A percentile compares a stretch with the other conserved stretches of the same genome.
These are phyloP conservation scores for Saccharomyces pastorianus DNA, from an alignment of 1,139 yeast species.

Conservation along the genomic window DNA sequence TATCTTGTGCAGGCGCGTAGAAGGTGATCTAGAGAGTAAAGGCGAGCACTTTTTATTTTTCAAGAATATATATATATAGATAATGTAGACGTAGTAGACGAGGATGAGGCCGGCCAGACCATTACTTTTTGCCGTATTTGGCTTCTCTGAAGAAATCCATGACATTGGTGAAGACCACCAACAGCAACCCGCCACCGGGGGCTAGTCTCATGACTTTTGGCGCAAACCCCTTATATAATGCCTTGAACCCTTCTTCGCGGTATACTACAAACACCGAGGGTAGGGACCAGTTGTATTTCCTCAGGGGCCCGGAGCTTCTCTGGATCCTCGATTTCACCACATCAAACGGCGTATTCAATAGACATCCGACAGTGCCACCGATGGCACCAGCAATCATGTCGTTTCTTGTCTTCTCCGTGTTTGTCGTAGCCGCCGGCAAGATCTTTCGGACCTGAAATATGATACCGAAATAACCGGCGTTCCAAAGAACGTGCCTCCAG, in stretches of 20 bases:
- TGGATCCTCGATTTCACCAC: conserved; percentile 97
- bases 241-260: conserved; percentile 82
- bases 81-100: too few species aligned
- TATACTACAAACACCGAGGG: conserved; percentile 72
- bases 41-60: too few species aligned
- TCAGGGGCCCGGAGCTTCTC: conserved; percentile 56
- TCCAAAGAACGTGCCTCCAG: conserved; percentile 97
- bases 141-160: conserved; percentile 81
- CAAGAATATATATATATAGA: too few species aligned
- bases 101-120: too few species aligned
- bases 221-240: conserved; percentile 87
- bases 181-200: conserved; percentile 96
- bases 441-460: conserved; percentile 76
- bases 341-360: conserved; percentile 92
- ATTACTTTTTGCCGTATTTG: conserved; percentile 8
- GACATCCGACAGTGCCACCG: conserved; percentile 95
- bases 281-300: conserved; percentile 77
- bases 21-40: too few species aligned
- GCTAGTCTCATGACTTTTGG: conserved; percentile 97
- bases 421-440: conserved; percentile 68
- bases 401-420: conserved; percentile 67
- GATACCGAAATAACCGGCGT: conserved; percentile 95
- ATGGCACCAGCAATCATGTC: conserved; percentile 88
- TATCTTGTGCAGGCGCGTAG: too few species aligned
- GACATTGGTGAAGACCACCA: conserved; percentile 88